Base-by-base conservation (phyloP, 140 eudicot species). In the Stevia rebaudiana region DNA sequence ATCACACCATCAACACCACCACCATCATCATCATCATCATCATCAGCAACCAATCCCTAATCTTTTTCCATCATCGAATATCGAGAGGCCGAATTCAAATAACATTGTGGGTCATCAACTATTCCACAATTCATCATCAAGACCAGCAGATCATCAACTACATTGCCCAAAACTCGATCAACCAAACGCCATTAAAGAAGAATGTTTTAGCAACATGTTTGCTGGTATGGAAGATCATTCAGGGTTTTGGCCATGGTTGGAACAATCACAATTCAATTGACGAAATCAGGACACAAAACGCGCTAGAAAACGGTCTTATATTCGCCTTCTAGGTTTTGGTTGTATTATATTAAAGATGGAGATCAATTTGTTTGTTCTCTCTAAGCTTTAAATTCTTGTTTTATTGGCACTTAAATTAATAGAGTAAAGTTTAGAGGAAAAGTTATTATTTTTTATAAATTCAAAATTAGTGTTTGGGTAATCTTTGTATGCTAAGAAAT, bases 201-300 rank as follows among this genome's bases (percentile, higher is more conserved):
- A 92, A 71, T 78, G 89, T 74, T 72, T 88, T 71, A 74, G 84
- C 78, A 88, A 67, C 73, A 88, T 88, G 95, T 83, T 92, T 53
- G 76, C 81, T 67, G 89, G 96, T 33, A 85, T 85, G 22, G 99
- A 92, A 30, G 99, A 92, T 78, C 97, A 88, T 70, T 70, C 94
- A 1, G 95, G 84, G 19, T 81, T 92, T 78, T 92, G 99, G 99
- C 97, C 99, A 24, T 92, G 99, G 99, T 60, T 88, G 70, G 97
- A 92, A 74, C 94, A 81, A 51, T 94, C 80, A 18, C 84, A 86
- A 9, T 92, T 88, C 81, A 87, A 81, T 65, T 91, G 70, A 86
- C 36, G 65, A 56, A 36, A 62, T 55, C 62, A 40, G 5, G 62
- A 37, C 28, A 42, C 24, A 15, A 51, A 61, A 21, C n/a, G 8